These are phyloP conservation scores for Pichia heedii DNA, from an alignment of 805 yeast species.

Conservation along the genomic window DNA sequence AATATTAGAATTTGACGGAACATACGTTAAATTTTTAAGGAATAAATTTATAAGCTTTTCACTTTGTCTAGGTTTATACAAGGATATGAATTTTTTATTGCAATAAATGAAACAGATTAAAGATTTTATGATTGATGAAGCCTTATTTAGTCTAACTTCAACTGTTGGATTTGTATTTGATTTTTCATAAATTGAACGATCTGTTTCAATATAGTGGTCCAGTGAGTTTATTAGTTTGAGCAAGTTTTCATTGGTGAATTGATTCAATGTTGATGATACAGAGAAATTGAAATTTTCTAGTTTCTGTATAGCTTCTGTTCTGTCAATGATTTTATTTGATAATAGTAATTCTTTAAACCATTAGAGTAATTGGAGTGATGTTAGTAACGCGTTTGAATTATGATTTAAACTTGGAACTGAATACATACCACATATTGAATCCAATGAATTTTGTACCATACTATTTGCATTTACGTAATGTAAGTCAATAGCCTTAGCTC, in stretches of 20 bases:
- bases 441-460: constrained; percentile 4
- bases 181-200: constrained; percentile 16
- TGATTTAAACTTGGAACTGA: neutral
- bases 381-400: constrained; percentile 1
- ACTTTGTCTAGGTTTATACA: constrained; percentile 21
- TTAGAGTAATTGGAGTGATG: neutral
- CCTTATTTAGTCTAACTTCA: constrained; percentile 18
- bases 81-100: constrained; percentile 8
- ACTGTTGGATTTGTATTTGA: constrained; percentile 16
- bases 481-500: neutral
- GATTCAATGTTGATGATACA: constrained; percentile 17
- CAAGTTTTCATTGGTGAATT: constrained; percentile 10
- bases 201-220: constrained; percentile 15
- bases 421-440: constrained; percentile 9
- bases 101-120: constrained; percentile 12
- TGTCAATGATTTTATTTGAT: constrained; percentile 45
- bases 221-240: constrained; percentile 14
- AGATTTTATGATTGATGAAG: constrained; percentile 16
- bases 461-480: too few species aligned
- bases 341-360: constrained; percentile 24
- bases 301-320: constrained; percentile 41
- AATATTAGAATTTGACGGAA: constrained; percentile 1
- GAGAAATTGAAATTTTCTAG: constrained; percentile 26
- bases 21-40: constrained; percentile 12
- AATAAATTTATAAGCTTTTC: constrained; percentile 17